phyloP scores from a whole-genome alignment of 345 rosid species.

The Rhizophora mangle region DNA sequence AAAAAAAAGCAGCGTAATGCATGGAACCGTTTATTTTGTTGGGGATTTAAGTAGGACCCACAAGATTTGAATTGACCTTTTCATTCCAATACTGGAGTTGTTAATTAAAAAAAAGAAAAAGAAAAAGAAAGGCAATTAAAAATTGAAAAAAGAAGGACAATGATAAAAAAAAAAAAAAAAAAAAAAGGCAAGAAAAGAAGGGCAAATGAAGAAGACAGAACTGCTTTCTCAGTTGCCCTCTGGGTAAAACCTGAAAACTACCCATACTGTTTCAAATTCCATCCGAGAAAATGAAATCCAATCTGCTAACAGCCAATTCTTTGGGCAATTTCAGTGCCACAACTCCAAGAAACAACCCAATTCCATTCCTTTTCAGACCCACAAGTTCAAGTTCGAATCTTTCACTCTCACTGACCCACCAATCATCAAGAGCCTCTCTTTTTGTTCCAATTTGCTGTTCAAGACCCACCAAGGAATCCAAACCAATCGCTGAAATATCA shows the following conservation, averaged over 20 bases:
- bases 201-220: no score
- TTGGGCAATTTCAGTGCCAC: slow-evolving; percentile 10
- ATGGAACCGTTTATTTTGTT: no score
- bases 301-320: slow-evolving; percentile 26
- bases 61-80: no score
- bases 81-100: no score
- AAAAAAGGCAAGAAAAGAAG: background rate
- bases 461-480: slow-evolving; percentile 24
- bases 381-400: slow-evolving; percentile 15
- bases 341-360: slow-evolving; percentile 15
- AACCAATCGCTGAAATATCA: slow-evolving; percentile 4
- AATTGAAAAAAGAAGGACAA: background rate
- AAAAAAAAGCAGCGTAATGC: no score
- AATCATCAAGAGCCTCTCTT: slow-evolving; percentile 22
- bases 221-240: background rate
- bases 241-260: background rate
- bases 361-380: slow-evolving; percentile 15
- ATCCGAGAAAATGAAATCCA: slow-evolving; percentile 34
- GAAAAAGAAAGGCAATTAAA: no score
- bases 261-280: no score
- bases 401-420: slow-evolving; percentile 18
- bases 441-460: slow-evolving; percentile 32
- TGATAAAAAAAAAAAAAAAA: no score
- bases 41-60: no score
- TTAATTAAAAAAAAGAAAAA: no score